A percentile compares a stretch with the other conserved stretches of the same genome.
phyloP scores from a whole-genome alignment of 768 basidiomycete genomes.

The Hygrophoropsis aurantiaca region DNA sequence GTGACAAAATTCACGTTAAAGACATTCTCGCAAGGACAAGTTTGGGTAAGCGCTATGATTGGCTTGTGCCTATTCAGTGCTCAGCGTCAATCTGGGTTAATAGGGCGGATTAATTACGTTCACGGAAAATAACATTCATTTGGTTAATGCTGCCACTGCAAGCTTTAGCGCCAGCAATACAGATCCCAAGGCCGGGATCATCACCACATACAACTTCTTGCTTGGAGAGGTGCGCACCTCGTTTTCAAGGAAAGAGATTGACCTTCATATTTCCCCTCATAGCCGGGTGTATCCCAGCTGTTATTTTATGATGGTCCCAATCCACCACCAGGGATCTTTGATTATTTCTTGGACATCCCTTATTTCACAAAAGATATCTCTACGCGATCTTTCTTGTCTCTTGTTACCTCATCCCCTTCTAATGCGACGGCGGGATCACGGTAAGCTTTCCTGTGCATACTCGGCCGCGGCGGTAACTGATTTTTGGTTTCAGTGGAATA shows the following conservation, averaged over 20 bases:
- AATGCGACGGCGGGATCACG: constrained; percentile 6
- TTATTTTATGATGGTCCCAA: constrained; percentile 58
- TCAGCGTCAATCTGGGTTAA: not conserved
- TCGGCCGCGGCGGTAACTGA: not conserved
- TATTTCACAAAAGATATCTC: constrained; percentile 6
- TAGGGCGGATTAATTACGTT: constrained; percentile 52
- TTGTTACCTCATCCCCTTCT: constrained; percentile 18
- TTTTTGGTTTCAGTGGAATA: constrained; percentile 10
- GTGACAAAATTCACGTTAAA: constrained; percentile 58
- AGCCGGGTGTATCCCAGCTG: constrained; percentile 26
- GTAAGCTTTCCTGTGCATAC: no score
- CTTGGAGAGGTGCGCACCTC: constrained; percentile 31
- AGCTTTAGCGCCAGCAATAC: constrained; percentile 17
- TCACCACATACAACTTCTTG: constrained; percentile 43
- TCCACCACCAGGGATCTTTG: constrained; percentile 24
- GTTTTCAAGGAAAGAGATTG: not conserved
- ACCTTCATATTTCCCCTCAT: not conserved
- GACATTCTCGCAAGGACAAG: constrained; percentile 51
- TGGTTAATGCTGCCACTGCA: constrained; percentile 23
- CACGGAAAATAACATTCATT: constrained; percentile 12
- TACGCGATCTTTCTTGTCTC: constrained; percentile 24
- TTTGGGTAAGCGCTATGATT: constrained; percentile 57
- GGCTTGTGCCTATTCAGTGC: not conserved
- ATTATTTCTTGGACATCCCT: constrained; percentile 23
- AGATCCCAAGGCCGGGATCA: constrained; percentile 32